These are phyloP conservation scores for Phytophthora sansomeana DNA, from an alignment of 352 stramenopile species.

Conservation along the genomic window DNA sequence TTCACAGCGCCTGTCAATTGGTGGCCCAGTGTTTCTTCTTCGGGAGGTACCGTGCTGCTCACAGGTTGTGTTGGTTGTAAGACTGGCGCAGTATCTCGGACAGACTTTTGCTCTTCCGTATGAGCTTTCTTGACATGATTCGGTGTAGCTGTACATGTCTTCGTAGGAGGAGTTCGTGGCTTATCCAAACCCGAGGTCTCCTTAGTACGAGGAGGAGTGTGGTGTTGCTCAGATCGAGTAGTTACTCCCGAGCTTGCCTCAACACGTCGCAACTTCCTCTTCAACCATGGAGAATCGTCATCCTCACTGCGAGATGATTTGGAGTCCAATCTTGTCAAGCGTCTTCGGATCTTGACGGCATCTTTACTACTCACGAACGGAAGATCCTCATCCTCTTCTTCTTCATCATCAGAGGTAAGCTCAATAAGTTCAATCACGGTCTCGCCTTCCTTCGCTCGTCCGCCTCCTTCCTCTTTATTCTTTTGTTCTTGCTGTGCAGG, in stretches of 20 bases:
- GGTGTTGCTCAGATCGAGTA: background rate
- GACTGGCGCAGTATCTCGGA: too few relatives aligned
- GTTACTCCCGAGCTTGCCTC: background rate
- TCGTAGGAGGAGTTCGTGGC: background rate
- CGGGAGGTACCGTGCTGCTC: background rate
- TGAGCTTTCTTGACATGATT: constrained; percentile 4
- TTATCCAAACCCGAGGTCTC: background rate
- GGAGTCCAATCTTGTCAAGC: background rate
- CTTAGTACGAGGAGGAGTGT: background rate
- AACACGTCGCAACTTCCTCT: constrained; percentile 14
- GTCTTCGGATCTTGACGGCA: background rate
- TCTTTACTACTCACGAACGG: background rate
- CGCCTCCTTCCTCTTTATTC: background rate
- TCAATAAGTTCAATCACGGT: constrained; percentile 1
- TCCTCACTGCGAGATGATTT: constrained; percentile 1
- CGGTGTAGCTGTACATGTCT: background rate
- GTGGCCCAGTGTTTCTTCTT: background rate
- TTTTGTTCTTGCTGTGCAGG: background rate
- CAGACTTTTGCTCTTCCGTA: background rate
- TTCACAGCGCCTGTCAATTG: background rate
- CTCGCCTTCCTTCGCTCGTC: background rate
- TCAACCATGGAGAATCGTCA: constrained; percentile 10
- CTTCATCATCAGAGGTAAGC: constrained; percentile 10
- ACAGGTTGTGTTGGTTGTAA: background rate
- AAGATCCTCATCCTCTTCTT: constrained; percentile 10